Base-by-base conservation (phyloP, 805 yeast genomes). In the Zygotorulaspora chibaensis region DNA sequence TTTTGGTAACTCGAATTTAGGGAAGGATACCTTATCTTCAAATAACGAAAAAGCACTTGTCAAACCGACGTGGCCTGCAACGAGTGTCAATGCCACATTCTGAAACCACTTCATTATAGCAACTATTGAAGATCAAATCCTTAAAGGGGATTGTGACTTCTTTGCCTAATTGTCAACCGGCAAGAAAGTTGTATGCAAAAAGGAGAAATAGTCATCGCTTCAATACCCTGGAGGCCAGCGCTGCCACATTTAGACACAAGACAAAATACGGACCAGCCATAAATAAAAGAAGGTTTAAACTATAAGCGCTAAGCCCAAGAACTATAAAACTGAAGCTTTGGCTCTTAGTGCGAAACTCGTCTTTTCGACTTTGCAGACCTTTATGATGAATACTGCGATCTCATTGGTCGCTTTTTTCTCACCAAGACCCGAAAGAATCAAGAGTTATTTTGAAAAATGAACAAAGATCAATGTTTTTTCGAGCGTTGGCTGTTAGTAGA, bases 11-110 rank as follows among this genome's bases (percentile, higher is more conserved):
- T 37, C 46, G 9, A 45, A 41, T 8, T 38, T 40, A 15, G 51
- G 35, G 36, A 46, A 43, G 18, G 46, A 38, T 11, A 25, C 8
- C 23, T 34, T 33, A 34, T 48, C 46, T n/a, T 38, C 45, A 38
- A 46, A 49, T 13, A 49, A 27, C 7, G 55, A 51, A 37, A 43
- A 35, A 18, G 36, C 45, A 28, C 15, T 28, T 27, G 35, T 28
- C 23, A 38, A 13, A 38, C 31, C 29, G 10, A 17, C 23, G 10
- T 15, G 16, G 10, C 27, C 20, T n/a, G 30, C 30, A 37, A 37
- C 16, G 13, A 20, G 27, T n/a, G 42, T 18, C 42, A 26, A 28
- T 13, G 35, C 42, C n/a, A 38, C 13, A 28, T 23, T 11, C n/a
- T 17, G 16, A 7, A 23, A 38, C 35, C 23, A 38, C 23, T 16